Evolutionary conservation across 108 stramenopile species (phyloP).

Genomic region (Stephanodiscus minutulus): DNA sequence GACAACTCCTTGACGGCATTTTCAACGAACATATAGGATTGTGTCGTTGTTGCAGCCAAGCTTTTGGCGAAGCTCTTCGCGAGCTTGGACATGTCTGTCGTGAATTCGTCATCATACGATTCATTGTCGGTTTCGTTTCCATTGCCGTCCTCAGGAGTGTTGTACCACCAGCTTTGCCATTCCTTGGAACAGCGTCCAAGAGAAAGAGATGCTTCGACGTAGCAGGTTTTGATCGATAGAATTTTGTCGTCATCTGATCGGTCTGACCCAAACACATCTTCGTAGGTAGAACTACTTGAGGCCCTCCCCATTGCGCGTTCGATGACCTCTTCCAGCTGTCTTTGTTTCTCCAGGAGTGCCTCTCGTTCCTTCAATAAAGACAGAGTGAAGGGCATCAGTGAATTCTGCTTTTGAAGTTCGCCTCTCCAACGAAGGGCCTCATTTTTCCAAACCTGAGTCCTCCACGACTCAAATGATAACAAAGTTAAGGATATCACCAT

Average conservation of each 20-base stretch:
- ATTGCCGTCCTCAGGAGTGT: background rate
- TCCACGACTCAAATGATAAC: background rate
- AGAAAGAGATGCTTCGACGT: conserved; percentile 23
- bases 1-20: conserved; percentile 12
- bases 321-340: conserved; percentile 2
- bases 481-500: background rate
- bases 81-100: conserved; percentile 14
- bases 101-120: conserved; percentile 17
- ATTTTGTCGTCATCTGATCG: background rate
- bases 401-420: background rate
- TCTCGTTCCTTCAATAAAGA: conserved; percentile 1
- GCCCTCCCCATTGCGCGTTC: background rate
- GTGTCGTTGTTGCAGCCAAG: conserved; percentile 3
- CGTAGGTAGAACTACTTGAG: background rate
- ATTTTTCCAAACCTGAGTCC: background rate
- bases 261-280: background rate
- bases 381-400: background rate
- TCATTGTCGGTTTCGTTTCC: background rate
- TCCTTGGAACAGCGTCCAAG: conserved; percentile 27
- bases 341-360: background rate
- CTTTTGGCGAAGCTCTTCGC: conserved; percentile 1
- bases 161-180: conserved; percentile 10
- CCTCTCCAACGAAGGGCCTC: conserved; percentile 1
- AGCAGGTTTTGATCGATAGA: conserved; percentile 28
- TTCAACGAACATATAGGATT: conserved; percentile 12